Evolutionary conservation across 371 early-diverging fungal species (phyloP).

Genomic region (Cladochytrium tenue): DNA sequence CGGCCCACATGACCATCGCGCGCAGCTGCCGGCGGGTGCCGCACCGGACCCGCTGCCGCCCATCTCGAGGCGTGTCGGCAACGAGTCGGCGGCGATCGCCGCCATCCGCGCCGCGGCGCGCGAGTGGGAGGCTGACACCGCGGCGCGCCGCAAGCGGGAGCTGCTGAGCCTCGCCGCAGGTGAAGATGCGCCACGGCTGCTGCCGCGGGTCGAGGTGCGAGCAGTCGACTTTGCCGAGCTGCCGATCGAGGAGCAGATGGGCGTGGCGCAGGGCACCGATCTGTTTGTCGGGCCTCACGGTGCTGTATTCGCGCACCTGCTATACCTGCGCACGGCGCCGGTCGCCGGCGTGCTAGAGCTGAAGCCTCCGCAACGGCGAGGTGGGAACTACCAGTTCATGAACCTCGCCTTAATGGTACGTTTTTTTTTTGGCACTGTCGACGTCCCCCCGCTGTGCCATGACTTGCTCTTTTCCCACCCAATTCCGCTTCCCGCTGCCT

Average conservation of each 20-base stretch:
- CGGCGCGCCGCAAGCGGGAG: not conserved
- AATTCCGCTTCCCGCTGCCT: too few species aligned
- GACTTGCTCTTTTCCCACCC: too few species aligned
- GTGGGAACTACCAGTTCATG: conserved; percentile 19
- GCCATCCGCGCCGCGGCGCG: not conserved
- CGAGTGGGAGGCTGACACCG: not conserved
- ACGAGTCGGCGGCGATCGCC: not conserved
- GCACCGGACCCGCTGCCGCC: not conserved
- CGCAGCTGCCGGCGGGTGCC: too few species aligned
- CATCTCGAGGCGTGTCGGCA: not conserved
- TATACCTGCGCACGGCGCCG: conserved; percentile 20
- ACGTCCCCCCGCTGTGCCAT: too few species aligned
- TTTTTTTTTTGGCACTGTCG: too few species aligned
- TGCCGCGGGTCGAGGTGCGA: conserved; percentile 4
- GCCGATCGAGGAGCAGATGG: conserved; percentile 12
- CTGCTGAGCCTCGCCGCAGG: not conserved
- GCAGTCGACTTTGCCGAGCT: conserved; percentile 22
- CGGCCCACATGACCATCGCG: too few species aligned
- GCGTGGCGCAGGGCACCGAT: conserved; percentile 19
- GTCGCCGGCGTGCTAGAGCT: conserved; percentile 15
- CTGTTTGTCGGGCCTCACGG: conserved; percentile 21
- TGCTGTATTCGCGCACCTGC: conserved; percentile 13
- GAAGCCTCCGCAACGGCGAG: conserved; percentile 20
- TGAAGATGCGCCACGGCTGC: not conserved
- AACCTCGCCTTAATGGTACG: conserved; percentile 5